Evolutionary conservation across 768 basidiomycete species (phyloP).

Genomic region (Lactifluus volemus): DNA sequence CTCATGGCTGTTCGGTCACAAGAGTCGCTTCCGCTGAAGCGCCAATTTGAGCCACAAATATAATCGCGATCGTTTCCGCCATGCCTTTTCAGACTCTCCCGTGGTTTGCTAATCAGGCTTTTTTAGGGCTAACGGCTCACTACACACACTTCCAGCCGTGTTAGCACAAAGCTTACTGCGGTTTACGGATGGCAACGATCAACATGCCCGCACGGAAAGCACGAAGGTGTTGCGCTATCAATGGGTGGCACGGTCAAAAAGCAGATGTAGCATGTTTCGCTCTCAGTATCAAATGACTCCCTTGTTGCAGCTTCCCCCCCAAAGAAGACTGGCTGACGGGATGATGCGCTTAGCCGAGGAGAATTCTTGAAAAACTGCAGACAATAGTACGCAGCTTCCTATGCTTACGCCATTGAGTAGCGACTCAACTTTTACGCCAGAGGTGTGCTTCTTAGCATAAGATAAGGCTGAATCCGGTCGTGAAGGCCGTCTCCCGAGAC

Average conservation of each 20-base stretch:
- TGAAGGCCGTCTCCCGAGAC: neutral
- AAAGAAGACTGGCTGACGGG: neutral
- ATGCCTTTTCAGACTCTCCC: neutral
- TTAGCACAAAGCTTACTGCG: neutral
- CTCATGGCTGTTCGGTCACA: slow-evolving; percentile 12
- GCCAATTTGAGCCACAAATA: neutral
- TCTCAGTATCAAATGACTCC: neutral
- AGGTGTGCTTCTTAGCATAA: neutral
- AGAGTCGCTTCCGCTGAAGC: neutral
- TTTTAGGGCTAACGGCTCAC: neutral
- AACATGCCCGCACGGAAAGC: neutral
- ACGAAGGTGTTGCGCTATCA: too few relatives aligned
- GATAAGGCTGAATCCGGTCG: neutral
- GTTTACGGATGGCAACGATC: neutral
- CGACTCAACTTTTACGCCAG: neutral
- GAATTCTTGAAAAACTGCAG: neutral
- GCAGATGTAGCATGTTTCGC: neutral
- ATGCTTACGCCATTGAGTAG: neutral
- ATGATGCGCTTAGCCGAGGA: neutral
- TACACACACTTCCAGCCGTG: neutral
- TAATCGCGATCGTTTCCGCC: neutral
- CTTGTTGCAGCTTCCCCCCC: neutral
- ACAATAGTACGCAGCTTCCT: neutral
- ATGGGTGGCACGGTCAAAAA: too few relatives aligned
- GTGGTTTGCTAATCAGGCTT: neutral